Conservation (phyloP, 176 grass and related monocot species). For the Eleusine indica region DNA sequence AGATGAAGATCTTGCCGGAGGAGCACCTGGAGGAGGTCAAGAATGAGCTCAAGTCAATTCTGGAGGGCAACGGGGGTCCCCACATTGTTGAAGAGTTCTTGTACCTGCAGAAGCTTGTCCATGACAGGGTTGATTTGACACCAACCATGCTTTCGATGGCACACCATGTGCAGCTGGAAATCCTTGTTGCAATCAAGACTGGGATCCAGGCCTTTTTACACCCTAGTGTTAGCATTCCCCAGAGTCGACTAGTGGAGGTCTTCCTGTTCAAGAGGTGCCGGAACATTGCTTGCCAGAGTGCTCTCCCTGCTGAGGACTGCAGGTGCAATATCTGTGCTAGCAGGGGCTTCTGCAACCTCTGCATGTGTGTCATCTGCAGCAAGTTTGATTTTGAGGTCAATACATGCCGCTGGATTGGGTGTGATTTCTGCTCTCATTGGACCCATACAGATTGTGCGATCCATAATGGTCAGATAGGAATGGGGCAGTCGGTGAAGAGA, state of each 20-base stretch:
- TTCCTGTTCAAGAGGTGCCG: slow-evolving; percentile 99
- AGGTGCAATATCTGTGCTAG: slow-evolving; percentile 76
- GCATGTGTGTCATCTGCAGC: slow-evolving; percentile 98
- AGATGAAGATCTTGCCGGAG: slow-evolving; percentile 79
- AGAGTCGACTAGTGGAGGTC: slow-evolving; percentile 68
- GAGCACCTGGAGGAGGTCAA: slow-evolving; percentile 83
- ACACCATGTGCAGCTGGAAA: slow-evolving; percentile 85
- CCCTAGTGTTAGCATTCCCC: slow-evolving; percentile 84
- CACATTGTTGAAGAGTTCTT: slow-evolving; percentile 92
- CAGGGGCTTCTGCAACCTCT: slow-evolving; percentile 92
- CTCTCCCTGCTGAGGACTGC: slow-evolving; percentile 87
- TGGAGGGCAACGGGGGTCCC: slow-evolving; percentile 84
- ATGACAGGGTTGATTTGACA: slow-evolving; percentile 76
- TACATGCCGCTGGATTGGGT: slow-evolving; percentile 98
- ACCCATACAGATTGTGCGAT: slow-evolving; percentile 96
- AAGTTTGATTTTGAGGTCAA: slow-evolving; percentile 99
- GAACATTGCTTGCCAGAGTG: slow-evolving; percentile 95
- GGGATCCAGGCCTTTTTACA: slow-evolving; percentile 98
- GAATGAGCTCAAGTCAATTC: slow-evolving; percentile 75
- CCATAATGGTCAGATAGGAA: slow-evolving; percentile 71
- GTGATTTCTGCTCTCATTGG: slow-evolving; percentile 97
- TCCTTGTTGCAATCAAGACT: slow-evolving; percentile 93
- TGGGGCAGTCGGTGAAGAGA: slow-evolving; percentile 70
- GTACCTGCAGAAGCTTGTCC: slow-evolving; percentile 87
- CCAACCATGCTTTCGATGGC: slow-evolving; percentile 61